Evolutionary conservation across 495 filamentous ascomycete species (phyloP).

Genomic region (Aspergillus incahuasiensis): DNA sequence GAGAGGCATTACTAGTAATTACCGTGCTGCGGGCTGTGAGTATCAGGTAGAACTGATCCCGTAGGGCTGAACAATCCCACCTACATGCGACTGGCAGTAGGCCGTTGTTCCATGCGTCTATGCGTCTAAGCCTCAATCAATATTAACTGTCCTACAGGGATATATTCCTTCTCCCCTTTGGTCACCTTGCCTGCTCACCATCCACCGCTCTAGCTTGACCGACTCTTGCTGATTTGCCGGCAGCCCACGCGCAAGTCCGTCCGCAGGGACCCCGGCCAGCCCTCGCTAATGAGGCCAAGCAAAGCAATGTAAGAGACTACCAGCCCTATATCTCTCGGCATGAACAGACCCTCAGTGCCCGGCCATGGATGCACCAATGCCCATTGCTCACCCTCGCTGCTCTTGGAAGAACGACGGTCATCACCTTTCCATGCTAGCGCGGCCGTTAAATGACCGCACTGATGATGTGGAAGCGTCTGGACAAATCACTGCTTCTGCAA

Average conservation of each 20-base stretch:
- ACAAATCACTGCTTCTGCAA: conserved; percentile 4
- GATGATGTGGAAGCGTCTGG: conserved; percentile 7
- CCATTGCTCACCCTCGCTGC: not conserved
- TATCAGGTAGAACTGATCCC: not conserved
- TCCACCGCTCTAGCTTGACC: not conserved
- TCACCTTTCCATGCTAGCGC: not conserved
- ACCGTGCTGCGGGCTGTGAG: not conserved
- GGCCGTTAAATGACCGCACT: not conserved
- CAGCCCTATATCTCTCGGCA: conserved; percentile 14
- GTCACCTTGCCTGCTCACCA: not conserved
- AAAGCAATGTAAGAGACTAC: not conserved
- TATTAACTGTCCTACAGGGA: not conserved
- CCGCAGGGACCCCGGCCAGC: no score
- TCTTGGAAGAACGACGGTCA: not conserved
- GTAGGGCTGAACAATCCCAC: not conserved
- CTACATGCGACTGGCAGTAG: not conserved
- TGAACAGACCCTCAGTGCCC: not conserved
- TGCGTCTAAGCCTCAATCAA: conserved; percentile 6
- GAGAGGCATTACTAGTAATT: not conserved
- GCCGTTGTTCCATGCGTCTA: not conserved
- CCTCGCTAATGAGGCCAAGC: not conserved
- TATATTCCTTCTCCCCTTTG: conserved; percentile 1
- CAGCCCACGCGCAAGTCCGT: not conserved
- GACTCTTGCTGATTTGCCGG: not conserved
- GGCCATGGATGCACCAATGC: not conserved